These are phyloP conservation scores for Lepraria neglecta DNA, from an alignment of 495 filamentous ascomycete genomes.

Conservation along the genomic window DNA sequence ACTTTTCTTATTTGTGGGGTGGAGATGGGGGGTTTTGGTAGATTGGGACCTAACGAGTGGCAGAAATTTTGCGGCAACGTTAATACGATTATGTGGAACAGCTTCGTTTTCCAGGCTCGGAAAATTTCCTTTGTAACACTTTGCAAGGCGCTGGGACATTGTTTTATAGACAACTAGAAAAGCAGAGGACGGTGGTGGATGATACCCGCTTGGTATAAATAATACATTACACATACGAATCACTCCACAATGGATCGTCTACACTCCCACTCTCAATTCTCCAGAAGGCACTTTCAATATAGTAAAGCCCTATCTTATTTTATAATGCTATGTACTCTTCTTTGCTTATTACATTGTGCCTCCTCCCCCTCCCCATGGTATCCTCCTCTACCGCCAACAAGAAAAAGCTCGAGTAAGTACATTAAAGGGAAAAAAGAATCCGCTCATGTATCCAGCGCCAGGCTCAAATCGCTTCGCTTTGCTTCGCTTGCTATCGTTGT, in stretches of 20 bases:
- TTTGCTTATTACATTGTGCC: neutral
- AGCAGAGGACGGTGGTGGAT: neutral
- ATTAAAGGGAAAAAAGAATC: neutral
- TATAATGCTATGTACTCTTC: conserved; percentile 1
- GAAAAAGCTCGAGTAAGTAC: neutral
- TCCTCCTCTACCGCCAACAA: neutral
- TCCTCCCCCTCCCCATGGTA: neutral
- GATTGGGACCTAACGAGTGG: neutral
- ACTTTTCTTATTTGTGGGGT: neutral
- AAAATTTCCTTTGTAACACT: no score
- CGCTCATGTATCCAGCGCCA: conserved; percentile 4
- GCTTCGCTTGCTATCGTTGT: conserved; percentile 2
- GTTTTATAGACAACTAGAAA: neutral
- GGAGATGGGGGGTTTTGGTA: neutral
- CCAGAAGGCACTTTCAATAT: no score
- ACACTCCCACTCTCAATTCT: no score
- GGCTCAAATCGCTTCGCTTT: neutral
- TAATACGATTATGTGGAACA: neutral
- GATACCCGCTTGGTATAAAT: neutral
- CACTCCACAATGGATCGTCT: no score
- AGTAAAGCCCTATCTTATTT: no score
- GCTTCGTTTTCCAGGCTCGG: neutral
- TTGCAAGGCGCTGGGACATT: neutral
- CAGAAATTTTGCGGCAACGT: conserved; percentile 21
- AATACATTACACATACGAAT: neutral